Evolutionary conservation across 179 eudicot species (phyloP).

Genomic region (Vitellaria paradoxa): DNA sequence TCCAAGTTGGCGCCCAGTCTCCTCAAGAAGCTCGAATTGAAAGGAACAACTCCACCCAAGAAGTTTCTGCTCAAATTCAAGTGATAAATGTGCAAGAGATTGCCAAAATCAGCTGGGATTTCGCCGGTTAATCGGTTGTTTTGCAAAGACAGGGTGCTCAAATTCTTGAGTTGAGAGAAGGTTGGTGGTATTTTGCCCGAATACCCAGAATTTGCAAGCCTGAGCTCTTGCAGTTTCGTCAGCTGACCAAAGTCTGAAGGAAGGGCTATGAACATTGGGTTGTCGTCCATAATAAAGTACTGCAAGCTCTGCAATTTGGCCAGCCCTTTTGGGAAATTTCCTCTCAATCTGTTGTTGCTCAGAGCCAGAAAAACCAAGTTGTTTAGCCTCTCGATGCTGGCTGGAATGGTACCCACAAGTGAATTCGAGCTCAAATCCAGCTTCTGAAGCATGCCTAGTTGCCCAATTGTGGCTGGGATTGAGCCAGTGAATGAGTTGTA

Average conservation of each 20-base stretch:
- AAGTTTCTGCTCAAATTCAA: conserved; percentile 69
- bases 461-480: conserved; percentile 57
- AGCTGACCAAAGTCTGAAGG: conserved; percentile 48
- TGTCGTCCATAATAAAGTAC: conserved; percentile 71
- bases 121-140: conserved; percentile 62
- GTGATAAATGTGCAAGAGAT: conserved; percentile 56
- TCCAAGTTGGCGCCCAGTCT: conserved; percentile 68
- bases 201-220: conserved; percentile 64
- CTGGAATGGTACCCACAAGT: conserved; percentile 47
- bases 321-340: conserved; percentile 45
- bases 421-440: conserved; percentile 74
- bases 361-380: conserved; percentile 57
- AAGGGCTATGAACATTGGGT: conserved; percentile 51
- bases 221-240: conserved; percentile 56
- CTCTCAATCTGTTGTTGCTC: conserved; percentile 52
- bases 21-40: conserved; percentile 51
- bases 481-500: conserved; percentile 52
- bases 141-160: conserved; percentile 63
- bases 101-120: conserved; percentile 48
- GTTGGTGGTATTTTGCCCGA: conserved; percentile 51
- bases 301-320: conserved; percentile 39
- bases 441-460: conserved; percentile 60
- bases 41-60: conserved; percentile 60
- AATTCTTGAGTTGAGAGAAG: conserved; percentile 38
- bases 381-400: conserved; percentile 34